A percentile compares a stretch with the other conserved stretches of the same genome.
Conservation (phyloP, 805 yeast species). For the Starmerella cellae region DNA sequence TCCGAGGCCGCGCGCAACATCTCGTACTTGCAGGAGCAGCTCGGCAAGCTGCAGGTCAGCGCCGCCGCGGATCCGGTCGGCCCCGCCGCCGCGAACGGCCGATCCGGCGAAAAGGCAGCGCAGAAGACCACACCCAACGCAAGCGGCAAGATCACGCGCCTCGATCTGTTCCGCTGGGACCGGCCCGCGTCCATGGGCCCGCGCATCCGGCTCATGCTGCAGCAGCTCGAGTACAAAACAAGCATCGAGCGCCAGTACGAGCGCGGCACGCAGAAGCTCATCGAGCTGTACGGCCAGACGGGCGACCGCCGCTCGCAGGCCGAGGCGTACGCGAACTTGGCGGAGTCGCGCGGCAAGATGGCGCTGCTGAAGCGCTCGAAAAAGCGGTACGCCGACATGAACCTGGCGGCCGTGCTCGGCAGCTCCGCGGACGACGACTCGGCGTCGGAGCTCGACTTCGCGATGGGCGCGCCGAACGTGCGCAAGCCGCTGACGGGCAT, state of each 20-base stretch:
- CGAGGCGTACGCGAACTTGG: slow-evolving; percentile 78
- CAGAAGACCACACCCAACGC: neutral
- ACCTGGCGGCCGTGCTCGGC: slow-evolving; percentile 32
- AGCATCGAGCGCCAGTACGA: slow-evolving; percentile 89
- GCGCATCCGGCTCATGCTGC: slow-evolving; percentile 87
- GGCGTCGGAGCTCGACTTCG: slow-evolving; percentile 21
- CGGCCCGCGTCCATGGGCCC: slow-evolving; percentile 83
- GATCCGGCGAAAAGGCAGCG: slow-evolving; percentile 31
- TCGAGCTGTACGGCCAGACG: slow-evolving; percentile 72
- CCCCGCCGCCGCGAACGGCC: slow-evolving; percentile 5
- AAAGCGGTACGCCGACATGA: slow-evolving; percentile 81
- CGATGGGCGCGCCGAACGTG: slow-evolving; percentile 52
- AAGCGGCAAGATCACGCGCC: slow-evolving; percentile 22
- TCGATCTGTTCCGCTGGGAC: slow-evolving; percentile 77
- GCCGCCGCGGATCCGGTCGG: neutral
- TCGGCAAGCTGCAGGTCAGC: slow-evolving; percentile 35
- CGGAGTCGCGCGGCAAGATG: slow-evolving; percentile 75
- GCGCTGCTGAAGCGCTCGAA: slow-evolving; percentile 70
- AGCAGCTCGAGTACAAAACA: slow-evolving; percentile 82
- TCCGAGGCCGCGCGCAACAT: slow-evolving; percentile 85
- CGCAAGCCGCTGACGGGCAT: slow-evolving; percentile 77
- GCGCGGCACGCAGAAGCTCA: slow-evolving; percentile 82
- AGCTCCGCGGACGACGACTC: slow-evolving; percentile 20
- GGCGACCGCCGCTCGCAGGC: slow-evolving; percentile 77
- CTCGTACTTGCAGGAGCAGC: slow-evolving; percentile 68